Base-by-base conservation (phyloP, 805 yeast species). In the Barnettozyma siamensis region DNA sequence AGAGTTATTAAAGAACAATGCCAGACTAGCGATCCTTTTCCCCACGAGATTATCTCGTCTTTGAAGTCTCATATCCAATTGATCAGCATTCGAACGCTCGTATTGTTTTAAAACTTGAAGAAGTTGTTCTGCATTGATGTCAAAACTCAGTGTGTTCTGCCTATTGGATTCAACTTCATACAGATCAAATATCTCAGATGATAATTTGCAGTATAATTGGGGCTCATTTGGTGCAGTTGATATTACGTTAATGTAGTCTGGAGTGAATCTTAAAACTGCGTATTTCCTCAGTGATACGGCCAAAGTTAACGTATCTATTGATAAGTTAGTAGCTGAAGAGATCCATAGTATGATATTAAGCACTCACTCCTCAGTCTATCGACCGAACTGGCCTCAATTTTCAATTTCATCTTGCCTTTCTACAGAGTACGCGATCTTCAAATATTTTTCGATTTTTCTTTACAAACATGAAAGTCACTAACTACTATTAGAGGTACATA, bases 161-260 rank as follows among this genome's bases (percentile, higher is more conserved):
- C 79, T 66, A 60, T 48, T 66, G 67, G 64, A 80, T 73, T 47
- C 50, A 5, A 62, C 57, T 9, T 51, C 52, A 37, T 50, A 46
- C 8, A 45, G 24, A 20, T 58, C 57, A 37, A 58, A 55, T 30
- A 78, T 55, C 12, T 67, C 60, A 3, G 53, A 66, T 15, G 70
- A 64, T 12, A 82, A 53, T 44, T 74, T 75, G 48, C 83, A 72
- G 87, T 88, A 83, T 2, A 78, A 75, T 46, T 80, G 86, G 2
- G 88, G 86, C 43, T 79, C 83, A 33, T 70, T 65, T 21, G 69
- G 49, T 8, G 73, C 66, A 2, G 73, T 67, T 48, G 80, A 76
- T 5, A 80, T 72, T 12, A 80, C 67, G 30, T 66, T 56, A 32
- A 83, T 59, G 42, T 67, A 67, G 1, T 64, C 57, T 3, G 71